Evolutionary conservation across 805 yeast species (phyloP).

Genomic region (Lipomyces kockii): DNA sequence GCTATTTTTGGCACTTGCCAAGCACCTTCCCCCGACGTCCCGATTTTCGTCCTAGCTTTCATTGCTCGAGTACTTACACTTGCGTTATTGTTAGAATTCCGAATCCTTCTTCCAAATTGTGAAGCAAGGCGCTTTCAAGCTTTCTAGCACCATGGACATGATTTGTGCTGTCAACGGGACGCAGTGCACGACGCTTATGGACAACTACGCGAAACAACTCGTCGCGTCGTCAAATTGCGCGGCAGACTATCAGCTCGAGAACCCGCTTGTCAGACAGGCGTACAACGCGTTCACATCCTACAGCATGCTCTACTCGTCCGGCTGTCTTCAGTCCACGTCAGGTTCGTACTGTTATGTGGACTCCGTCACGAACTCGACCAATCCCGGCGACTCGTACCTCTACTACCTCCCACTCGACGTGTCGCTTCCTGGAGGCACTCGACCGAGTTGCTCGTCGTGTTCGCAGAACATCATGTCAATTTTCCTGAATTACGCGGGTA

Average conservation of each 20-base stretch:
- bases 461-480: constrained; percentile 40
- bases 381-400: constrained; percentile 40
- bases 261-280: constrained; percentile 42
- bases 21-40: neutral
- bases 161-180: constrained; percentile 40
- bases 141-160: constrained; percentile 39
- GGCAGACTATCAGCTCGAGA: constrained; percentile 38
- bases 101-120: constrained; percentile 41
- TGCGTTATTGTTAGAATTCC: constrained; percentile 33
- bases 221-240: constrained; percentile 32
- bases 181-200: constrained; percentile 39
- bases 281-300: constrained; percentile 42
- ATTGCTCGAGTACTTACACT: neutral
- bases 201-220: constrained; percentile 32
- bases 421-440: constrained; percentile 36
- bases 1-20: neutral
- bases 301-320: constrained; percentile 39
- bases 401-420: constrained; percentile 43
- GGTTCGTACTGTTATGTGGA: constrained; percentile 43
- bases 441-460: constrained; percentile 40
- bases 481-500: constrained; percentile 39
- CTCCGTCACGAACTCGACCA: constrained; percentile 35
- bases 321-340: constrained; percentile 37
- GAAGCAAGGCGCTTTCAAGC: constrained; percentile 38
- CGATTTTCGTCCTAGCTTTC: neutral